These are phyloP conservation scores for Epichloe sylvatica DNA, from an alignment of 2,329 filamentous ascomycete genomes.

Conservation along the genomic window DNA sequence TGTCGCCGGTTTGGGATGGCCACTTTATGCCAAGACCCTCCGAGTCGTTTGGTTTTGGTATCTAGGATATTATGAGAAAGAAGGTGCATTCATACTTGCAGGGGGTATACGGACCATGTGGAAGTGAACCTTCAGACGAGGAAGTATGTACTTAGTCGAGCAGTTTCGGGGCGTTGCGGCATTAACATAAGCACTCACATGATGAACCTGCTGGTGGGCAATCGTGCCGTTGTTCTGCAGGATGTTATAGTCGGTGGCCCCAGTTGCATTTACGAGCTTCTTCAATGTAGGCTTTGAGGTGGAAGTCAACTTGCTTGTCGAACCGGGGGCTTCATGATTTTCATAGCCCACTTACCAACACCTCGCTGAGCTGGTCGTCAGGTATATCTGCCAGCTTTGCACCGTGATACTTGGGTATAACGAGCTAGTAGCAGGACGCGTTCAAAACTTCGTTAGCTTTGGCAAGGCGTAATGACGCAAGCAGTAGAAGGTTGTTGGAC, in stretches of 20 bases:
- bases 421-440: slow-evolving; percentile 45
- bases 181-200: slow-evolving; percentile 42
- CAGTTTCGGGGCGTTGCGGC: too few species aligned
- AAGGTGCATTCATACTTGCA: not conserved
- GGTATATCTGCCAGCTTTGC: slow-evolving; percentile 85
- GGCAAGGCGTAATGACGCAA: not conserved
- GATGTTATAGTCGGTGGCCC: slow-evolving; percentile 75
- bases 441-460: not conserved
- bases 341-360: slow-evolving; percentile 46
- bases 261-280: slow-evolving; percentile 66
- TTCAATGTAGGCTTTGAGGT: slow-evolving; percentile 42
- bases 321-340: not conserved
- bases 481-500: not conserved
- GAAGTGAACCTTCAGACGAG: slow-evolving; percentile 58
- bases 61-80: slow-evolving; percentile 34
- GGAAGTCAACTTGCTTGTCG: not conserved
- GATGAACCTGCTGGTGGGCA: slow-evolving; percentile 85
- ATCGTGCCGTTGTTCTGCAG: slow-evolving; percentile 90
- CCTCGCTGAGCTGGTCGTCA: slow-evolving; percentile 69
- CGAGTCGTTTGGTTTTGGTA: slow-evolving; percentile 76
- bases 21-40: slow-evolving; percentile 72
- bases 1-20: slow-evolving; percentile 63
- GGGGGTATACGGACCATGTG: slow-evolving; percentile 54
- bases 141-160: not conserved
- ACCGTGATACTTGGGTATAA: slow-evolving; percentile 92